Percentiles rank a stretch among this genome's conserved stretches.
Conservation (phyloP, 2,329 filamentous ascomycete genomes). For the Paraconiothyrium brasiliense region DNA sequence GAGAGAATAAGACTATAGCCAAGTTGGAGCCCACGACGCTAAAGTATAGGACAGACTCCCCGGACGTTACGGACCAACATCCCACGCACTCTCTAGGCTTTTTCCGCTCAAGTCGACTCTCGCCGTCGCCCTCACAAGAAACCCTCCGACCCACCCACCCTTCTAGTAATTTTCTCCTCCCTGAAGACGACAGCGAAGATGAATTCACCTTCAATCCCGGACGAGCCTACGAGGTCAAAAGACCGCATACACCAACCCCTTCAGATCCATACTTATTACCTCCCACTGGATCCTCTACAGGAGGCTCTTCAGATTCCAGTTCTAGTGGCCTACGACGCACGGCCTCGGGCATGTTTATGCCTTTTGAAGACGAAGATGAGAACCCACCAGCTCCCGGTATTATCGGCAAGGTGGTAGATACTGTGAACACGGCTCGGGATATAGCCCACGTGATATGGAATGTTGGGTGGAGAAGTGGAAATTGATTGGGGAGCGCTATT, state of each 20-base stretch:
- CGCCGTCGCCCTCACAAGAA: slow-evolving; percentile 83
- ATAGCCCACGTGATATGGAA: slow-evolving; percentile 75
- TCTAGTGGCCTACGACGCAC: slow-evolving; percentile 75
- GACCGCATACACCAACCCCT: slow-evolving; percentile 48
- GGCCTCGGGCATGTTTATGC: slow-evolving; percentile 90
- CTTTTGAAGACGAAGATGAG: slow-evolving; percentile 78
- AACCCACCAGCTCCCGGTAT: slow-evolving; percentile 67
- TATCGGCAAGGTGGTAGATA: slow-evolving; percentile 82
- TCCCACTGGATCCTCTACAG: slow-evolving; percentile 16
- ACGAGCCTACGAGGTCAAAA: slow-evolving; percentile 45
- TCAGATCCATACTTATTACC: slow-evolving; percentile 32
- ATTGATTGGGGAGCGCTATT: slow-evolving; percentile 37
- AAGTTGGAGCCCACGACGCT: slow-evolving; percentile 87
- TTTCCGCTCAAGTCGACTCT: slow-evolving; percentile 60
- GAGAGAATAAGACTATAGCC: slow-evolving; percentile 84
- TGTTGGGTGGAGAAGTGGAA: slow-evolving; percentile 65
- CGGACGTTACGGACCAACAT: slow-evolving; percentile 69
- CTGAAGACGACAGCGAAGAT: slow-evolving; percentile 63
- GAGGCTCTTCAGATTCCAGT: slow-evolving; percentile 34
- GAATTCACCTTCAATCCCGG: slow-evolving; percentile 58
- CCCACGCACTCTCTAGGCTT: slow-evolving; percentile 53
- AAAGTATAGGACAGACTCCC: slow-evolving; percentile 82
- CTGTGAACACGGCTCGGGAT: slow-evolving; percentile 71
- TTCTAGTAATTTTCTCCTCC: slow-evolving; percentile 72
- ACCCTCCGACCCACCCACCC: slow-evolving; percentile 77